Conservation (phyloP, 192 early-diverging fungal genomes). For the Dissophora ornata region DNA sequence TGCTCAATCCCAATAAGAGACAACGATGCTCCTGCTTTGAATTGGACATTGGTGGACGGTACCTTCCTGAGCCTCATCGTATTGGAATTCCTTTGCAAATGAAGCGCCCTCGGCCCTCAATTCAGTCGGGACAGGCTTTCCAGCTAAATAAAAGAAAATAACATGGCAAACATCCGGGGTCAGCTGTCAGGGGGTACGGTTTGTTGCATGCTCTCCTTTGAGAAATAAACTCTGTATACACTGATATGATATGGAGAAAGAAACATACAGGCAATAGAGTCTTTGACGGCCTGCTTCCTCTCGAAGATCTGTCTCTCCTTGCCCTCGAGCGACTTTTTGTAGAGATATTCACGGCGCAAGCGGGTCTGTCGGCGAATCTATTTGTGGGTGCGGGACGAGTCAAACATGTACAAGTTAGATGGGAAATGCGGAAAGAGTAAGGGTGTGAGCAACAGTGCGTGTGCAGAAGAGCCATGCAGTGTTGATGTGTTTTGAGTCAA, state of each 20-base stretch:
- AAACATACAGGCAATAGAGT: constrained; percentile 81
- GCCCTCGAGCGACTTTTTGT: constrained; percentile 95
- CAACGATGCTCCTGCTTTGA: no score
- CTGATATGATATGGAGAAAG: neutral
- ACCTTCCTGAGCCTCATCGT: constrained; percentile 90
- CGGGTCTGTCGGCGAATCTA: constrained; percentile 89
- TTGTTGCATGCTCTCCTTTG: no score
- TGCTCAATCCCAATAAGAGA: no score
- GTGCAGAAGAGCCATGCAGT: no score
- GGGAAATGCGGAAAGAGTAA: no score
- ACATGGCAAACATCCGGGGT: neutral
- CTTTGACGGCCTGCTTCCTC: constrained; percentile 92
- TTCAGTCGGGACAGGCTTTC: constrained; percentile 89
- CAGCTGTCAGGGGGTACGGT: no score
- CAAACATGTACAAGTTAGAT: no score
- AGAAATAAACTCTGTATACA: no score
- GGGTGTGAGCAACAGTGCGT: no score
- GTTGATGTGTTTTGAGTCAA: neutral
- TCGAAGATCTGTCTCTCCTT: constrained; percentile 94
- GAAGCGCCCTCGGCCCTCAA: constrained; percentile 80
- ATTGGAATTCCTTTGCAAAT: constrained; percentile 82
- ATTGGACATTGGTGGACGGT: no score
- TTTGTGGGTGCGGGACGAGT: no score
- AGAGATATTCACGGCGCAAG: constrained; percentile 93
- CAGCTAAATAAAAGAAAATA: constrained; percentile 66